phyloP scores from a whole-genome alignment of 306 rosid genomes.

The Lithocarpus polystachyus region DNA sequence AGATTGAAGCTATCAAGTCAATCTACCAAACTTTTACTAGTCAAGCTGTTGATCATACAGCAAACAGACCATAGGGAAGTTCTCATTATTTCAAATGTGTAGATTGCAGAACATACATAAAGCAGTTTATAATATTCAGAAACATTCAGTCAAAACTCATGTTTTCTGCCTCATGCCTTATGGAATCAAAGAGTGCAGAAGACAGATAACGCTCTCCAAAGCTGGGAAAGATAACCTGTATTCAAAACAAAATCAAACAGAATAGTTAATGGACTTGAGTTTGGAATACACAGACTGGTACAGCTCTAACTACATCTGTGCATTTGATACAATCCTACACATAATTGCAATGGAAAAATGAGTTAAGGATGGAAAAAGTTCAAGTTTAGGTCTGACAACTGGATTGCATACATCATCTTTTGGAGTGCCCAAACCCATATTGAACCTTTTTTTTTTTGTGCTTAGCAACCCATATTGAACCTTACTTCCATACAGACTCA shows the following conservation, averaged over 20 bases:
- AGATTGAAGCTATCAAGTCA: no score
- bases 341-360: no score
- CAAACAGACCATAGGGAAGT: neutral
- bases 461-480: no score
- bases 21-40: neutral
- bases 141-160: conserved; percentile 37
- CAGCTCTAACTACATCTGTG: no score
- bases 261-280: neutral
- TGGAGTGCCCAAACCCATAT: no score
- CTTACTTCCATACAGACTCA: no score
- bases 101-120: neutral
- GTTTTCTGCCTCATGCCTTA: conserved; percentile 57
- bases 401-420: no score
- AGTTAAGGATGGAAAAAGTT: no score
- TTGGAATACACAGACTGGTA: neutral
- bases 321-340: no score
- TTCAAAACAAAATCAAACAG: neutral
- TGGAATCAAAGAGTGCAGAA: conserved; percentile 49
- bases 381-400: no score
- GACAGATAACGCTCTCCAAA: conserved; percentile 68
- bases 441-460: no score
- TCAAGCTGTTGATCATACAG: neutral
- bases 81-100: neutral
- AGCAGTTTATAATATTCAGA: neutral
- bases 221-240: conserved; percentile 60